Evolutionary conservation across 371 early-diverging fungal genomes (phyloP).

Genomic region (Massospora cicadina): DNA sequence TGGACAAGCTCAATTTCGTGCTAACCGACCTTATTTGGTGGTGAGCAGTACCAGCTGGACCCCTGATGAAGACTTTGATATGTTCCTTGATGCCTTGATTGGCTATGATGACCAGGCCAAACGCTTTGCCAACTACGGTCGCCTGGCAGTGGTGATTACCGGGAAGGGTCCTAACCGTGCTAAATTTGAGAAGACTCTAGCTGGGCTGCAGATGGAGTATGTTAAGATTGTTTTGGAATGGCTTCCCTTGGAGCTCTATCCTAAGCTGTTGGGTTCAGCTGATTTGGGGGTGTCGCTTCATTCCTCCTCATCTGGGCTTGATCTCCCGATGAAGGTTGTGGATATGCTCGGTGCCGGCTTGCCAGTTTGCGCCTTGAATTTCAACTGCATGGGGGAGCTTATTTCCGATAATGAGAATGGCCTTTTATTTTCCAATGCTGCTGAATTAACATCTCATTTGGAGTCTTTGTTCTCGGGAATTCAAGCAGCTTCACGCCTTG

Average conservation of each 20-base stretch:
- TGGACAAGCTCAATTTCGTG: conserved; percentile 19
- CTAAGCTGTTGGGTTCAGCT: conserved; percentile 60
- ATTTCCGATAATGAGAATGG: conserved; percentile 61
- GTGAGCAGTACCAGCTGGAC: conserved; percentile 93
- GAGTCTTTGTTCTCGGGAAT: neutral
- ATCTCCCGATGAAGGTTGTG: conserved; percentile 94
- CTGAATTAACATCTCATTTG: conserved; percentile 39
- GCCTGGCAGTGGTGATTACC: conserved; percentile 67
- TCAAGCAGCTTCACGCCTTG: neutral
- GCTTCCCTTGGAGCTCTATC: conserved; percentile 69
- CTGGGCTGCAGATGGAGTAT: conserved; percentile 24
- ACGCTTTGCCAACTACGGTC: conserved; percentile 14
- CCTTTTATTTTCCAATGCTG: conserved; percentile 43
- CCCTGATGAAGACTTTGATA: conserved; percentile 80
- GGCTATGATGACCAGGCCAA: conserved; percentile 31
- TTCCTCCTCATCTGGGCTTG: conserved; percentile 79
- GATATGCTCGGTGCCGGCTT: conserved; percentile 95
- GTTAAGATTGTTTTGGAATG: conserved; percentile 63
- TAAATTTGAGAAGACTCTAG: conserved; percentile 41
- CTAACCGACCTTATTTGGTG: conserved; percentile 45
- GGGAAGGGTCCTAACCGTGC: conserved; percentile 77
- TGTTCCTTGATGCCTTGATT: conserved; percentile 52
- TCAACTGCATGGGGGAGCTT: conserved; percentile 58
- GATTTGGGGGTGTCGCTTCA: conserved; percentile 88
- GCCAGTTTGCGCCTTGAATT: conserved; percentile 70